Conservation (phyloP, 2,329 filamentous ascomycete species). For the Sphaerulina vaccinii region DNA sequence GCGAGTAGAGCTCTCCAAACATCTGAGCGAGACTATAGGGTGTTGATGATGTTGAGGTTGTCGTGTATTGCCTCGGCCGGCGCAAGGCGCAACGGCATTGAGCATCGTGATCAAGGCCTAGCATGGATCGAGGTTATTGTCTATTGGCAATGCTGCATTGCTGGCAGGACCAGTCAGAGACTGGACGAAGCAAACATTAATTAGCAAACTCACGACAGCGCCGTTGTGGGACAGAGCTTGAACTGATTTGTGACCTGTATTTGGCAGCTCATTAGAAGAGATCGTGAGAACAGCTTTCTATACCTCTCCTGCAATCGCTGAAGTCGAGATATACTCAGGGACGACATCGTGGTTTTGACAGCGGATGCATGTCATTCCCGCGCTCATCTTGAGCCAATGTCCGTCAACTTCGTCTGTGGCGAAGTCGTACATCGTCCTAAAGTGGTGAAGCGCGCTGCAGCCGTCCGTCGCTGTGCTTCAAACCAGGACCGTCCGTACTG, state of each 20-base stretch:
- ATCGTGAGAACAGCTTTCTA: neutral
- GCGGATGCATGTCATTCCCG: constrained; percentile 15
- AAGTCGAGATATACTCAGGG: constrained; percentile 13
- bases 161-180: constrained; percentile 10
- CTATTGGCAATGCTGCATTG: neutral
- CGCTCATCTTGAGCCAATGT: constrained; percentile 4
- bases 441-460: constrained; percentile 7
- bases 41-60: no score
- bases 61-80: neutral
- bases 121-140: neutral
- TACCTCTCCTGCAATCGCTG: neutral
- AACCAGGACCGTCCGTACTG: neutral
- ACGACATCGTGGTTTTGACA: constrained; percentile 17
- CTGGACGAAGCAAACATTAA: constrained; percentile 15
- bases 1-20: no score
- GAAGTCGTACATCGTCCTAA: constrained; percentile 7
- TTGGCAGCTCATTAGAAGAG: neutral
- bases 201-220: constrained; percentile 11
- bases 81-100: neutral
- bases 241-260: neutral
- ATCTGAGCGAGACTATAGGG: no score
- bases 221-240: constrained; percentile 1
- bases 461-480: constrained; percentile 10
- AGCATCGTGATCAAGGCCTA: neutral
- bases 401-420: constrained; percentile 5